Evolutionary conservation across 768 basidiomycete species (phyloP).

Genomic region (Filobasidium wieringae): DNA sequence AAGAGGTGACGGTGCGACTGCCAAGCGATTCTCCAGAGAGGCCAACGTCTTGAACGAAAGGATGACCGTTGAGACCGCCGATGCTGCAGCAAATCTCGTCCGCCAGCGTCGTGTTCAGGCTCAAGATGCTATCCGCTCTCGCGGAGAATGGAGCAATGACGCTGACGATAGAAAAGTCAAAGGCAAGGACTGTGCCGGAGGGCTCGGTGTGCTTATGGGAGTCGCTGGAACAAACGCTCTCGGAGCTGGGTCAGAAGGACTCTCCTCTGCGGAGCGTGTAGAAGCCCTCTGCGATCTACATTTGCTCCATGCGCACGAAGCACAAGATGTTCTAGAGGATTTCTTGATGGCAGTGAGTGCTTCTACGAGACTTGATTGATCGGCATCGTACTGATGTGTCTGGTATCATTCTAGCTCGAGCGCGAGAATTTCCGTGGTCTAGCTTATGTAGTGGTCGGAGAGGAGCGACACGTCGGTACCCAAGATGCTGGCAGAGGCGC

Average conservation of each 20-base stretch:
- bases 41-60: conserved; percentile 86
- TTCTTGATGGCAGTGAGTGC: conserved; percentile 70
- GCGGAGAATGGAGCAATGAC: conserved; percentile 56
- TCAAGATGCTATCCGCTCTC: conserved; percentile 59
- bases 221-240: conserved; percentile 48
- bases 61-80: conserved; percentile 74
- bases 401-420: conserved; percentile 6
- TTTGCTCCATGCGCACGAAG: conserved; percentile 86
- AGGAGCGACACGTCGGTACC: conserved; percentile 91
- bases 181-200: conserved; percentile 66
- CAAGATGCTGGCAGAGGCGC: conserved; percentile 72
- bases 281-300: conserved; percentile 82
- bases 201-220: conserved; percentile 78
- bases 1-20: conserved; percentile 86
- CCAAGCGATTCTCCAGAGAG: conserved; percentile 85
- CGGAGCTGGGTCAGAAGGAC: conserved; percentile 45
- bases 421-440: conserved; percentile 59
- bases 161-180: conserved; percentile 60
- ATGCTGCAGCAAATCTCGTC: conserved; percentile 74
- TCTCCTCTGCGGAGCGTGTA: conserved; percentile 74
- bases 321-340: conserved; percentile 75
- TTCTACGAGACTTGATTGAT: background rate
- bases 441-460: conserved; percentile 82
- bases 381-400: background rate
- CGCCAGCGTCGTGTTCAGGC: conserved; percentile 64